phyloP scores from a whole-genome alignment of 257 asterid species.

The Solanum ossicruentum region DNA sequence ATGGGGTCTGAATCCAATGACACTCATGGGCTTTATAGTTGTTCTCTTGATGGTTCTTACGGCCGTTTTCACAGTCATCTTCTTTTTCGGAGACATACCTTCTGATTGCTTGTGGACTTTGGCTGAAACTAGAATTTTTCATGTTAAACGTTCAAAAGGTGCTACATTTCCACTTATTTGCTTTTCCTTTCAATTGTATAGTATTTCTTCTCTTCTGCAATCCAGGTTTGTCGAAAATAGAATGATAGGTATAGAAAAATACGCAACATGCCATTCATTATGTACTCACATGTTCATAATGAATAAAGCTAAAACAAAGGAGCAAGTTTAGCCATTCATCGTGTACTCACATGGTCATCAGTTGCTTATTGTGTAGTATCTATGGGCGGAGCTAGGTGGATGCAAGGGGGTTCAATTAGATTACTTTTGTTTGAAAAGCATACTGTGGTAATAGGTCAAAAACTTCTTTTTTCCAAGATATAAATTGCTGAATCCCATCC shows the following conservation, averaged over 20 bases:
- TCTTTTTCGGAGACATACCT: constrained; percentile 31
- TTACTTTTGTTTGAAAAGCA: not conserved
- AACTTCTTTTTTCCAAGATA: not conserved
- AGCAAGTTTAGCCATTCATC: not conserved
- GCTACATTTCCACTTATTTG: not conserved
- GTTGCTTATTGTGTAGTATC: not conserved
- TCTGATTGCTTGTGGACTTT: constrained; percentile 30
- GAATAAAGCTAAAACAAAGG: not conserved
- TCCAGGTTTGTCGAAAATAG: not conserved
- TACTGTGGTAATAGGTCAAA: not conserved
- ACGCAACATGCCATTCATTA: not conserved
- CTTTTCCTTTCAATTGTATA: not conserved
- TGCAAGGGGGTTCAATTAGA: not conserved
- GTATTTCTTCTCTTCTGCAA: not conserved
- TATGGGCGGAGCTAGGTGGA: not conserved
- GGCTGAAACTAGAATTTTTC: constrained; percentile 29
- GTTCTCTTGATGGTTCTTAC: constrained; percentile 38
- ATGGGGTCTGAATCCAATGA: constrained; percentile 24
- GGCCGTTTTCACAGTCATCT: constrained; percentile 35
- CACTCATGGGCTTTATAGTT: constrained; percentile 24
- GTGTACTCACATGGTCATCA: not conserved
- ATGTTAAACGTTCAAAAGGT: constrained; percentile 36
- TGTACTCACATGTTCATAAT: not conserved
- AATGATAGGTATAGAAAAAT: not conserved
- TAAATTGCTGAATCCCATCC: too few species aligned